These are phyloP conservation scores for Byssothecium circinans DNA, from an alignment of 2,329 filamentous ascomycete species.

Conservation along the genomic window DNA sequence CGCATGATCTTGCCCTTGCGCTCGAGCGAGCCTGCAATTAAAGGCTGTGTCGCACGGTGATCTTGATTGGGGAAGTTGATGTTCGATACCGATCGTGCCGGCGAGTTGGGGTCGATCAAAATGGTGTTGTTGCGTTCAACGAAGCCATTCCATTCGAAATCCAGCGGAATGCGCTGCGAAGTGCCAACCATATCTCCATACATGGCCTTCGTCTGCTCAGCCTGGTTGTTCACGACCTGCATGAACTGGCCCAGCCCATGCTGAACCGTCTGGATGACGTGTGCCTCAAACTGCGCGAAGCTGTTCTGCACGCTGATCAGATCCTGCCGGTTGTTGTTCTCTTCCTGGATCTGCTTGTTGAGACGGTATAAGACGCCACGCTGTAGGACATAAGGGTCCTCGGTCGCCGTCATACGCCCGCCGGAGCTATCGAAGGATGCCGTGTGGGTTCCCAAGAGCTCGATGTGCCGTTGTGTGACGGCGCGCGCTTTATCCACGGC, in stretches of 20 bases:
- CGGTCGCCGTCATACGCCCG: conserved; percentile 67
- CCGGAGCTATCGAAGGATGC: conserved; percentile 76
- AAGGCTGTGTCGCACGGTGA: conserved; percentile 74
- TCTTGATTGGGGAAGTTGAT: conserved; percentile 88
- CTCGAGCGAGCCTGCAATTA: conserved; percentile 87
- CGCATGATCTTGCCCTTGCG: conserved; percentile 88
- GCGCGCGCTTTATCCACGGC: conserved; percentile 87
- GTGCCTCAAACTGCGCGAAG: conserved; percentile 83
- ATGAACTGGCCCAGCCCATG: conserved; percentile 81
- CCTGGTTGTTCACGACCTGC: conserved; percentile 76
- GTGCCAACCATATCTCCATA: conserved; percentile 81
- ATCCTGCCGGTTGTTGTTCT: conserved; percentile 95
- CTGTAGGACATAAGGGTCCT: conserved; percentile 88
- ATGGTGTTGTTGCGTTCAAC: conserved; percentile 67
- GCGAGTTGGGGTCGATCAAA: conserved; percentile 75
- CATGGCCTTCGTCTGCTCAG: conserved; percentile 77
- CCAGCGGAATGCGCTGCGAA: conserved; percentile 73
- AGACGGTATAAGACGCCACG: conserved; percentile 81
- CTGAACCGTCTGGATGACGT: conserved; percentile 81
- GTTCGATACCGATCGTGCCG: conserved; percentile 71
- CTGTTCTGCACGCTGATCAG: conserved; percentile 88
- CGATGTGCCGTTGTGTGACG: conserved; percentile 91
- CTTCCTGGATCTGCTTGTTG: conserved; percentile 87
- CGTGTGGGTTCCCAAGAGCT: conserved; percentile 84
- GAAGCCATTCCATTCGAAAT: conserved; percentile 94